Base-by-base conservation (phyloP, 208 protist genomes). In the Wallacemonas collosoma region DNA sequence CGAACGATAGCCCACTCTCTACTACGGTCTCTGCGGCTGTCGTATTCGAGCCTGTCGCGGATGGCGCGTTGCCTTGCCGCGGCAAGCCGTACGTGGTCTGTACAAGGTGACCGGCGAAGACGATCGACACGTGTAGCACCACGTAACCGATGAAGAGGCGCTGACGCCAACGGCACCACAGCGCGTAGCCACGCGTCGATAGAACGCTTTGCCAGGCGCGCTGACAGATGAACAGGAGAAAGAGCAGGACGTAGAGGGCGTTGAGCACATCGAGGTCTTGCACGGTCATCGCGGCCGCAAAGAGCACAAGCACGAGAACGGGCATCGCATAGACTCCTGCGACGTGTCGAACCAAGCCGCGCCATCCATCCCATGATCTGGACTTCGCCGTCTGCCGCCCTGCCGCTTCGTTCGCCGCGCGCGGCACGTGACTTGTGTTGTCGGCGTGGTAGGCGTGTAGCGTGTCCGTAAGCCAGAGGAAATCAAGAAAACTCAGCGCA, bases 141-240 rank as follows among this genome's bases (percentile, higher is more conserved):
- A 58, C 26, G 47, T 58, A 69, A 44, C 64, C 38, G 12, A 26
- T n/a, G 35, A 69, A 58, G 11, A 69, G 64, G 35, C 45, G 4
- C 43, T 51, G 39, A 8, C n/a, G 57, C 9, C 36, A 45, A 9
- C 57, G n/a, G 7, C 40, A 14, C 3, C 60, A 65, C 60, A 44
- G 11, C n/a, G 40, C 6, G 26, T 36, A 53, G 6, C 9, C 11
- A 26, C 60, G n/a, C 4, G 40, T 3, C 7, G 60, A 35, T 15
- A 65, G 12, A 6, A 44, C n/a, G 12, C 43, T 14, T 39, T 45
- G 43, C 38, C 50, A 51, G n/a, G 43, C n/a, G 11, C 77, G 80
- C 6, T 75, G 15, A 41, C 74, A 73, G 9, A 84, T 67, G 3
- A 88, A 50, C n/a, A 75, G 72, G 35, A 88, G 45, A 47, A 83